phyloP scores from a whole-genome alignment of 78 protist genomes.

The Planoprotostelium fungivorum region DNA sequence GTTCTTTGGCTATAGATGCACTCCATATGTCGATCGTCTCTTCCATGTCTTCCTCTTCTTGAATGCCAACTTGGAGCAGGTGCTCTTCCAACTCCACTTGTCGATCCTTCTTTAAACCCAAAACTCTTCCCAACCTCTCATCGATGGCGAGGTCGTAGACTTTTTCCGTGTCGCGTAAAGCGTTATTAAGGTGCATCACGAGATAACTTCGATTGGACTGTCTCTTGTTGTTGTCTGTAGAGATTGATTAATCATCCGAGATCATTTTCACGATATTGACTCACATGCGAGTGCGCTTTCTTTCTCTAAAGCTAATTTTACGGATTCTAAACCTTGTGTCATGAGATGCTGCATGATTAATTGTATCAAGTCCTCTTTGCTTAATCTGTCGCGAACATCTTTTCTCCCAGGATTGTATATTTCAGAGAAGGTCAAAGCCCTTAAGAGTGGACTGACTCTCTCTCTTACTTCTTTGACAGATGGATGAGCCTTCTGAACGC shows the following conservation, averaged over 20 bases:
- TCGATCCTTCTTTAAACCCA: neutral
- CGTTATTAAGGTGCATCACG: slow-evolving; percentile 26
- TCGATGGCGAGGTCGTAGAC: slow-evolving; percentile 67
- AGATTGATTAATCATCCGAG: neutral
- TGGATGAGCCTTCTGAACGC: neutral
- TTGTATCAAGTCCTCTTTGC: neutral
- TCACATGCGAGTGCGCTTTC: neutral
- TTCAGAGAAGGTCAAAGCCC: neutral
- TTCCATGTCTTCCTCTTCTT: neutral
- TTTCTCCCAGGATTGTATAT: neutral
- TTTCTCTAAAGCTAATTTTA: neutral
- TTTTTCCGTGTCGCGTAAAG: slow-evolving; percentile 41
- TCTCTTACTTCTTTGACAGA: neutral
- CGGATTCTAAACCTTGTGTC: neutral
- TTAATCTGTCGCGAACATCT: neutral
- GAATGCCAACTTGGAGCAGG: neutral
- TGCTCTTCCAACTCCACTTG: neutral
- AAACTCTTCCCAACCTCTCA: neutral
- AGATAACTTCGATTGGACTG: slow-evolving; percentile 21
- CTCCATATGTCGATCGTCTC: neutral
- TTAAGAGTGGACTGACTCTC: neutral
- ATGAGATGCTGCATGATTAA: neutral
- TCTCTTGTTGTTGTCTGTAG: neutral
- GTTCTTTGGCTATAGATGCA: neutral
- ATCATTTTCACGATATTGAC: neutral